Evolutionary conservation across 805 yeast species (phyloP).

Genomic region (Blastobotrys attinorum): DNA sequence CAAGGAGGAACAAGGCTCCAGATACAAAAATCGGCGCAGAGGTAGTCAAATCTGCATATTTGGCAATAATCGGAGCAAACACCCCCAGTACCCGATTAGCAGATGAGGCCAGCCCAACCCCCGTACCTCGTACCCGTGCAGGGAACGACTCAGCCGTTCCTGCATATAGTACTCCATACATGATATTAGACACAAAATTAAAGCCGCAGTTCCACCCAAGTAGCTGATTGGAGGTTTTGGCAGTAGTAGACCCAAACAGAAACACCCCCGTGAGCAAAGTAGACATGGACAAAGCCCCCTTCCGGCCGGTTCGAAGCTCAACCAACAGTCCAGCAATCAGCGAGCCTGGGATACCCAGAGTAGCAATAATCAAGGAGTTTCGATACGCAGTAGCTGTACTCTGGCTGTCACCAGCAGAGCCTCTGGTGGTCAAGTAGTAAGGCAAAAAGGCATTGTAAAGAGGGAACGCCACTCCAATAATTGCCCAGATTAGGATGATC

Average conservation of each 20-base stretch:
- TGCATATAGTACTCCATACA: constrained; percentile 37
- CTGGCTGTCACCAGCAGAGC: constrained; percentile 28
- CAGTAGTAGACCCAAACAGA: constrained; percentile 13
- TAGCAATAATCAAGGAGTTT: constrained; percentile 33
- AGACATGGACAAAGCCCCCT: constrained; percentile 11
- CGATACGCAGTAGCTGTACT: constrained; percentile 16
- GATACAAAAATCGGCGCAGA: constrained; percentile 38
- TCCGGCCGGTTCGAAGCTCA: constrained; percentile 12
- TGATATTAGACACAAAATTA: constrained; percentile 13
- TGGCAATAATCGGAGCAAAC: constrained; percentile 39
- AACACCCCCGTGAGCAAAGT: constrained; percentile 15
- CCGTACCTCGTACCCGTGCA: constrained; percentile 30
- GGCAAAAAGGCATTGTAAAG: constrained; percentile 48
- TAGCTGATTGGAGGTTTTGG: constrained; percentile 8
- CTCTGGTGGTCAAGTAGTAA: constrained; percentile 41
- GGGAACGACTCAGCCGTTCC: constrained; percentile 40
- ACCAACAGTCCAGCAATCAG: constrained; percentile 32
- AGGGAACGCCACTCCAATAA: constrained; percentile 50
- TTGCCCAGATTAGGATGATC: constrained; percentile 45
- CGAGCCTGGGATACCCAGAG: constrained; percentile 43
- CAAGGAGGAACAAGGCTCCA: constrained; percentile 35
- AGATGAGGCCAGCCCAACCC: constrained; percentile 37
- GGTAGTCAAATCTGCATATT: constrained; percentile 36
- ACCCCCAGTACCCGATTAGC: constrained; percentile 37
- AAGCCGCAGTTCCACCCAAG: constrained; percentile 15